Conservation (phyloP, 768 basidiomycete genomes). For the Amanita exitialis region DNA sequence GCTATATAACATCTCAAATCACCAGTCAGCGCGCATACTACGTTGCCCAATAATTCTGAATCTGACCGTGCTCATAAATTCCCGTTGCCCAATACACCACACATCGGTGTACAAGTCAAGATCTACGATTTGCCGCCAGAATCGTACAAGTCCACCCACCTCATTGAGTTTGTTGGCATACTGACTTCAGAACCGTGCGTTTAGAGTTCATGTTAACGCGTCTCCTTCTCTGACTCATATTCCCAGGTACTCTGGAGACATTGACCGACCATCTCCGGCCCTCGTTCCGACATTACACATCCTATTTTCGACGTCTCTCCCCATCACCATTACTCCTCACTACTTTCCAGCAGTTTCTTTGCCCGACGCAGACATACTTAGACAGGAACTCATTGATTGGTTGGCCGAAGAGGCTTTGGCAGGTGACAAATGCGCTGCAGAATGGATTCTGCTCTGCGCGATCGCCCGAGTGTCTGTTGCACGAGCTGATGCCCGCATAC, state of each 20-base stretch:
- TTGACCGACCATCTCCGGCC: conserved; percentile 25
- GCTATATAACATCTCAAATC: conserved; percentile 9
- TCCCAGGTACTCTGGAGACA: conserved; percentile 25
- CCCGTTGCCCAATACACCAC: conserved; percentile 40
- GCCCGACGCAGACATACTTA: conserved; percentile 22
- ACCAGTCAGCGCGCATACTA: background rate
- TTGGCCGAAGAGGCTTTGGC: conserved; percentile 60
- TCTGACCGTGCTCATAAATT: conserved; percentile 45
- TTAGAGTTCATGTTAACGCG: background rate
- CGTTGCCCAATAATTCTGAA: conserved; percentile 1
- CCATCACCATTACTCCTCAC: conserved; percentile 28
- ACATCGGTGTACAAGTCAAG: conserved; percentile 72
- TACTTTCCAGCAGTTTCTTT: conserved; percentile 21
- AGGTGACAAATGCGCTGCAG: conserved; percentile 59
- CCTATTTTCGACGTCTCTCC: conserved; percentile 38
- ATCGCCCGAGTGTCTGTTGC: conserved; percentile 54
- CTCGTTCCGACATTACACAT: conserved; percentile 63
- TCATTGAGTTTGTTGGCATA: conserved; percentile 68
- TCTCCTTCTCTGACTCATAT: conserved; percentile 7
- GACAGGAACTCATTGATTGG: conserved; percentile 54
- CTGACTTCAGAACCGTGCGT: conserved; percentile 55
- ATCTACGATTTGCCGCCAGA: conserved; percentile 46
- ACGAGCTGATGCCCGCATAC: conserved; percentile 1
- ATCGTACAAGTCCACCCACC: conserved; percentile 46
- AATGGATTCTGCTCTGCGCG: conserved; percentile 59